Evolutionary conservation across 176 grass and related monocot species (phyloP), one percentile per base, ranked within the genome.

Genomic region (Tuctoria greenei): DNA sequence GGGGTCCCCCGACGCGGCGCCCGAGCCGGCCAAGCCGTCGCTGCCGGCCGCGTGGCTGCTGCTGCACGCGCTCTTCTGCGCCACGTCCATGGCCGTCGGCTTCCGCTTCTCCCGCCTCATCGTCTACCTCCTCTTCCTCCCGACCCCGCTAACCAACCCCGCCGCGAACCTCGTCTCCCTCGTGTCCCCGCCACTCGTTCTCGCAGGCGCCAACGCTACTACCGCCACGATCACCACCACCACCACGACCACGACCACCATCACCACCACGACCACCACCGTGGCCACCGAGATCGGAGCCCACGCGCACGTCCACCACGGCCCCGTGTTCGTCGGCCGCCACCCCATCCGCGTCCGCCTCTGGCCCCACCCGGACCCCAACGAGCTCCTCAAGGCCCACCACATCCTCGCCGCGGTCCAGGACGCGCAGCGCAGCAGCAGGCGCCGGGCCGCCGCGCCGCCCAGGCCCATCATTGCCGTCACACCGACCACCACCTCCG

Each of bases 101-200:
- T 97, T 97, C 84, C 91, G 91, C 45, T 93, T 93, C 84, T 97
- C 95, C 4, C 95, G 95, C 51, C 95, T 97, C 56, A 85, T 93
- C 72, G 88, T 97, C 26, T 97, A 76, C 86, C 86, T 97, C 21
- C 82, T 97, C 67, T 93, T 97, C 88, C 92, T 90, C 24, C 67
- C 94, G 7, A 41, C 94, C 14, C 80, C 81, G 43, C 78, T 71
- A 41, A 69, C 85, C 54, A 44, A 81, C 40, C 76, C 78, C 2
- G 36, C 81, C 52, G 63, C 80, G 56, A 23, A 69, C 45, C 71
- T 78, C 72, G 61, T 86, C 56, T 64, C 72, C 20, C 47, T 78
- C 51, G 82, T 88, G 27, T 76, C 86, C 44, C 72, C 80, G 4
- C 81, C 83, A 42, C 47, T 80, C 83, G 45, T 76, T 51, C 56